These are phyloP conservation scores for Tylopilus microsporus DNA, from an alignment of 1,284 basidiomycete species.

Conservation along the genomic window DNA sequence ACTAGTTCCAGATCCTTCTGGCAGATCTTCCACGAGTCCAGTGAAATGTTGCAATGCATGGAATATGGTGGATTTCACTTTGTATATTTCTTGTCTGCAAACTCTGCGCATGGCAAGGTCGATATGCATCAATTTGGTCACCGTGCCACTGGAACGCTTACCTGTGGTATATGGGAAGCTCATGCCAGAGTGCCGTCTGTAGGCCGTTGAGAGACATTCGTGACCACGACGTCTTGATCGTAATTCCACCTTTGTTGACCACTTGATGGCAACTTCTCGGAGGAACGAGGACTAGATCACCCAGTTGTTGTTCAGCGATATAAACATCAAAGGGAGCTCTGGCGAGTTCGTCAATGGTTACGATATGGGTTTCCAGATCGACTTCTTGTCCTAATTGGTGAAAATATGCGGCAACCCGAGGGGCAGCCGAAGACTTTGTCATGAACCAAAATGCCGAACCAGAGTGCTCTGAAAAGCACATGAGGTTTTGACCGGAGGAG, in stretches of 20 bases:
- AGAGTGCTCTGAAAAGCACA: slow-evolving; percentile 66
- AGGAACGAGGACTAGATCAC: slow-evolving; percentile 75
- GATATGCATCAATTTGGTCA: slow-evolving; percentile 7
- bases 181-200: slow-evolving; percentile 55
- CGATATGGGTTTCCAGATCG: slow-evolving; percentile 64
- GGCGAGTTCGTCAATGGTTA: slow-evolving; percentile 58
- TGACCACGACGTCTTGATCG: slow-evolving; percentile 77
- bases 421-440: slow-evolving; percentile 56
- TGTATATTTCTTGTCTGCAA: slow-evolving; percentile 70
- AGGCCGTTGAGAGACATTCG: slow-evolving; percentile 66
- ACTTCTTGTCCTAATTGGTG: slow-evolving; percentile 55
- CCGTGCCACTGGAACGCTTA: slow-evolving; percentile 28
- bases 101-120: slow-evolving; percentile 43
- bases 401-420: slow-evolving; percentile 54
- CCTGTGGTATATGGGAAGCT: slow-evolving; percentile 73
- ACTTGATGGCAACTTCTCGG: slow-evolving; percentile 75
- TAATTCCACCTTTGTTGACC: slow-evolving; percentile 69
- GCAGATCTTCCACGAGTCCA: slow-evolving; percentile 24
- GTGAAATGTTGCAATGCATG: slow-evolving; percentile 45
- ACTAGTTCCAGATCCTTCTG: not conserved
- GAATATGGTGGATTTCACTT: slow-evolving; percentile 60
- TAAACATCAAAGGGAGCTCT: slow-evolving; percentile 63
- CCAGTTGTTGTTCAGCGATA: slow-evolving; percentile 62
- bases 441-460: slow-evolving; percentile 80
- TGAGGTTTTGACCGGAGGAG: slow-evolving; percentile 75